Percentiles rank a stretch among this genome's conserved stretches.
Conservation (phyloP, 176 grass and related monocot genomes). For the Avena atlantica region DNA sequence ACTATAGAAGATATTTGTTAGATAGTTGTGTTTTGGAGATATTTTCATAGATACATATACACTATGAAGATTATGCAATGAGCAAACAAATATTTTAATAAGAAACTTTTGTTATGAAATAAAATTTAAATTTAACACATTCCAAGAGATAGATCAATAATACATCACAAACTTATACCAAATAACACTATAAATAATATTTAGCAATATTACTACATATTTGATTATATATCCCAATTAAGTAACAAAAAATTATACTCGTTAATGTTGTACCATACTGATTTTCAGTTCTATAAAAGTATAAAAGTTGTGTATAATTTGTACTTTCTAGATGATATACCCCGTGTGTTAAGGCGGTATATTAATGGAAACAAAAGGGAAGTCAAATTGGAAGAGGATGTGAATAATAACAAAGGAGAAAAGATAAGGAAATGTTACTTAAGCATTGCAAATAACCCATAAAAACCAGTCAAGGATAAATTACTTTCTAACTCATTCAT, state of each 20-base stretch:
- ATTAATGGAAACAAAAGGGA: too few relatives aligned
- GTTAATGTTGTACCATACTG: not conserved
- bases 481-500: too few relatives aligned
- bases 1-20: not conserved
- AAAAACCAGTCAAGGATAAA: too few relatives aligned
- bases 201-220: not conserved
- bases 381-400: too few relatives aligned
- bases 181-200: not conserved
- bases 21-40: not conserved
- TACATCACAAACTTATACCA: not conserved
- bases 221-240: not conserved
- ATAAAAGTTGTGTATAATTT: not conserved
- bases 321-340: too few relatives aligned
- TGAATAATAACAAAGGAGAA: too few relatives aligned
- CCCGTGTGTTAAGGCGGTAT: too few relatives aligned
- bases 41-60: not conserved
- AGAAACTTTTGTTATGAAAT: too few relatives aligned
- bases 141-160: too few relatives aligned
- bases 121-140: too few relatives aligned
- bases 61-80: not conserved
- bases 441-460: too few relatives aligned
- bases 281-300: not conserved
- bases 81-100: not conserved
- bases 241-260: not conserved
- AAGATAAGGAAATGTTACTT: too few relatives aligned